Percentiles rank a stretch among this genome's conserved stretches.
Evolutionary conservation across 1,284 basidiomycete species (phyloP).

Genomic region (Boletus nobilissimus): DNA sequence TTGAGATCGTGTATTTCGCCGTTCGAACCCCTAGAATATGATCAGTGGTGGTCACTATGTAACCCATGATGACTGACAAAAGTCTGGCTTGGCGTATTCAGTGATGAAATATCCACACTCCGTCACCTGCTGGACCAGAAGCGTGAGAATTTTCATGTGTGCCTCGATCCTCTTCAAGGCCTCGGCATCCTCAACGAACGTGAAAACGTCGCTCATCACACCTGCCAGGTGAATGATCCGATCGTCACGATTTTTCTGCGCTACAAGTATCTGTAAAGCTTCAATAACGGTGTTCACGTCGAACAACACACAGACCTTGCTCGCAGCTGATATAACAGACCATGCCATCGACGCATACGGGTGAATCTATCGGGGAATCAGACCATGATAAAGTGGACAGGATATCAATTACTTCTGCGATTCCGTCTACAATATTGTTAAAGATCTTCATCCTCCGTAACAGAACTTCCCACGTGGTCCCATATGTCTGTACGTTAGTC

Average conservation of each 20-base stretch:
- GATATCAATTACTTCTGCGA: background rate
- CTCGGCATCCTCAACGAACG: background rate
- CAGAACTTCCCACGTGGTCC: background rate
- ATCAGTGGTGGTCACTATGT: background rate
- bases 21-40: background rate
- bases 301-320: background rate
- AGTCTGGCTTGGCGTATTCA: slow-evolving; percentile 2
- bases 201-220: background rate
- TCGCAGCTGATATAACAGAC: background rate
- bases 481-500: too few species aligned
- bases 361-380: too few species aligned
- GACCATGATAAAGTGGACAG: too few species aligned
- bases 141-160: background rate
- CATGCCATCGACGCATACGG: background rate
- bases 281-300: background rate
- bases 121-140: slow-evolving; percentile 12
- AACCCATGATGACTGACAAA: background rate
- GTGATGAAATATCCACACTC: slow-evolving; percentile 16
- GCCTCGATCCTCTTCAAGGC: background rate
- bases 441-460: background rate
- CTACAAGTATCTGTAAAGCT: background rate
- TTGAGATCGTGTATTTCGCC: background rate
- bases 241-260: background rate
- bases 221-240: background rate
- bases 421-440: background rate